Evolutionary conservation across 257 asterid genomes (phyloP).

Genomic region (Solanum pimpinellifolium): DNA sequence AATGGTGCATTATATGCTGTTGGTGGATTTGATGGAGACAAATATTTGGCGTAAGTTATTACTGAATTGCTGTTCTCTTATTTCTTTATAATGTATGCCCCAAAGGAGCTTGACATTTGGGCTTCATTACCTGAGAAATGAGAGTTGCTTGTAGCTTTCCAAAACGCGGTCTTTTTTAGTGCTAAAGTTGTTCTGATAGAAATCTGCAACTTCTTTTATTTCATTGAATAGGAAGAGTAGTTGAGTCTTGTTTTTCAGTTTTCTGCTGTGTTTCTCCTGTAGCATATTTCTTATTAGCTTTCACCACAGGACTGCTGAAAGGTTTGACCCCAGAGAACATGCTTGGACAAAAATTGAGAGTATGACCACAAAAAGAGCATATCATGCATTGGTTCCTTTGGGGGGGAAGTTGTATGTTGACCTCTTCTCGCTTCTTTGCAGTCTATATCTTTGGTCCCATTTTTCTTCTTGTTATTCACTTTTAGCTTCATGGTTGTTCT

Average conservation of each 20-base stretch:
- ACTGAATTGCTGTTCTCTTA: not conserved
- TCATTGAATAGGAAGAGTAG: not conserved
- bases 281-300: not conserved
- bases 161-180: not conserved
- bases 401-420: constrained; percentile 57
- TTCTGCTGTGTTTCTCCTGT: not conserved
- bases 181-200: not conserved
- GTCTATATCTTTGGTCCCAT: not conserved
- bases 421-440: not conserved
- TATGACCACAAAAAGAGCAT: constrained; percentile 51
- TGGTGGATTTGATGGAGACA: constrained; percentile 62
- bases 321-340: constrained; percentile 84
- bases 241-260: not conserved
- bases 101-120: not conserved
- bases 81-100: not conserved
- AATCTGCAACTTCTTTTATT: not conserved
- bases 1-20: constrained; percentile 70
- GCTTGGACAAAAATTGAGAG: constrained; percentile 53
- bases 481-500: not conserved
- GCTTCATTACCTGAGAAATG: not conserved
- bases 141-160: not conserved
- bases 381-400: constrained; percentile 52
- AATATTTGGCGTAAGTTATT: constrained; percentile 58
- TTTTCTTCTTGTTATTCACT: not conserved
- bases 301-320: constrained; percentile 61